A percentile compares a stretch with the other conserved stretches of the same genome.
Evolutionary conservation across 164 flowering plant genomes (phyloP).

Genomic region (Cinnamomum chago): DNA sequence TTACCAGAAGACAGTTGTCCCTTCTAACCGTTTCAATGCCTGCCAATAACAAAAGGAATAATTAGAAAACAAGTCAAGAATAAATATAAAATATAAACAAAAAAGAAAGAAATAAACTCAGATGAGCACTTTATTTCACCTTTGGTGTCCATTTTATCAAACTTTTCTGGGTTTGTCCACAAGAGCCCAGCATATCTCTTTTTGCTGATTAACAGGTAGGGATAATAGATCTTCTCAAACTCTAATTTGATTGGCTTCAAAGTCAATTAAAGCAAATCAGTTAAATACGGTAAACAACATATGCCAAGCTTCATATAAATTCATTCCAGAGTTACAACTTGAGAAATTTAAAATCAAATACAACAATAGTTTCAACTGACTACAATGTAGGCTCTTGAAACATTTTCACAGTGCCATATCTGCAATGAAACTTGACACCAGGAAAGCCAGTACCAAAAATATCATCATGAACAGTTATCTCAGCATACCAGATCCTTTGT

Average conservation of each 20-base stretch:
- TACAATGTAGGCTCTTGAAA: neutral
- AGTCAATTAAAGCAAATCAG: slow-evolving; percentile 5
- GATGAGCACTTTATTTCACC: slow-evolving; percentile 35
- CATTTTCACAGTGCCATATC: neutral
- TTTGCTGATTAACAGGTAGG: slow-evolving; percentile 94
- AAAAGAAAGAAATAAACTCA: neutral
- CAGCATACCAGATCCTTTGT: neutral
- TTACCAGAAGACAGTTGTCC: slow-evolving; percentile 92
- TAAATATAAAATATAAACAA: neutral
- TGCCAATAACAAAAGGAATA: slow-evolving; percentile 23
- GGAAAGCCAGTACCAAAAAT: neutral
- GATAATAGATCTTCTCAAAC: slow-evolving; percentile 97
- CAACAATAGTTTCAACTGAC: neutral
- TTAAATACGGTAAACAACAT: neutral
- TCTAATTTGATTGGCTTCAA: slow-evolving; percentile 94
- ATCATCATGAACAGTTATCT: neutral
- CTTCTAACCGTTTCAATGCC: slow-evolving; percentile 99
- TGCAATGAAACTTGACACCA: neutral
- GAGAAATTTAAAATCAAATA: neutral
- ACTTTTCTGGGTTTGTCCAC: slow-evolving; percentile 90
- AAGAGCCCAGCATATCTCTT: slow-evolving; percentile 96
- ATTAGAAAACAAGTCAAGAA: slow-evolving; percentile 3
- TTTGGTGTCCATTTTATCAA: slow-evolving; percentile 99
- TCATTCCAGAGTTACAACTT: neutral
- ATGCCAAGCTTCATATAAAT: neutral